Evolutionary conservation across 768 basidiomycete genomes (phyloP), one percentile per base, ranked within the genome.

Genomic region (Phlebiopsis flavidoalba): DNA sequence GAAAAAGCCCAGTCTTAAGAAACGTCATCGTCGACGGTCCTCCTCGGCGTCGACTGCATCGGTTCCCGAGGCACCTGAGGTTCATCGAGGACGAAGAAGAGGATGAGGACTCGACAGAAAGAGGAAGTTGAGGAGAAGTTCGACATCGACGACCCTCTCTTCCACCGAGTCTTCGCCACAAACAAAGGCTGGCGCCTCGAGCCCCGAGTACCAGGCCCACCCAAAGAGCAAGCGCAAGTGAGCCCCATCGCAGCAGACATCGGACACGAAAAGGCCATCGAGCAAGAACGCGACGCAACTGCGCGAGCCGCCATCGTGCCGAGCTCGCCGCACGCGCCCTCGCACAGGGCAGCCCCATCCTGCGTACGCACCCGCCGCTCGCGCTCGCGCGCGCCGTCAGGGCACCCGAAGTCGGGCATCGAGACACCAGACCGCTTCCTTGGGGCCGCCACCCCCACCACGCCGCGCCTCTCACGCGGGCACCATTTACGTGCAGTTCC

Each of bases 101-200:
- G 47, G 79, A 80, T 21, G 79, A 64, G 1, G 75, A 76, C 3
- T 77, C 78, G 2, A 77, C 76, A 0, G 78, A n/a, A 77, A 15
- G 80, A 85, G 6, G 86, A 87, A 26, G 86, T 91, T 31, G 82
- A 84, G 40, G 91, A 93, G 69, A 83, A 82, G 66, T 98, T 87
- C 73, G 97, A 99, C 72, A 98, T 98, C 56, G 91, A 97, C 66
- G 95, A 98, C 74, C n/a, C 69, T 74, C 22, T 89, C 88, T 19
- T 87, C 89, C 5, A 79, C 81, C 2, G 86, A 87, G 53, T 47
- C 37, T 1, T 77, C 80, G 37, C 36, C 54, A 11, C 54, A 55
- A 8, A 53, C 64, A 50, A 65, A 58, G 26, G 33, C 50, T 26
- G n/a, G n/a, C n/a, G 58, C 65, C 53, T 55, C 22, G 46, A 58